Evolutionary conservation across 768 basidiomycete genomes (phyloP).

Genomic region (Boletus speciosus): DNA sequence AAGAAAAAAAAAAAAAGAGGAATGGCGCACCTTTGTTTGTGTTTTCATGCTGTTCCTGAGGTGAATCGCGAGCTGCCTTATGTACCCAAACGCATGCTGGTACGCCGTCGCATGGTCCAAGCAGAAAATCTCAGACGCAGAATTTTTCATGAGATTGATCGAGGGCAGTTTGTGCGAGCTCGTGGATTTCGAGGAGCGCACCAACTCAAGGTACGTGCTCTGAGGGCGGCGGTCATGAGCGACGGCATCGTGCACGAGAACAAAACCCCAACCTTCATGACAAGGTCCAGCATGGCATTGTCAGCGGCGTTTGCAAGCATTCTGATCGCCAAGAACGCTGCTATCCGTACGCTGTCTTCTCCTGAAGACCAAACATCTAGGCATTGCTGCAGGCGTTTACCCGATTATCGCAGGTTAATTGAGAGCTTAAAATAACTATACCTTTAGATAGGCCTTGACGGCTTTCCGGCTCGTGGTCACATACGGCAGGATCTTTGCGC

Average conservation of each 20-base stretch:
- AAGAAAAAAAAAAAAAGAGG: background rate
- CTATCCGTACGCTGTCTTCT: conserved; percentile 77
- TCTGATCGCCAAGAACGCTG: conserved; percentile 81
- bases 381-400: conserved; percentile 53
- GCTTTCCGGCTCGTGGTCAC: conserved; percentile 79
- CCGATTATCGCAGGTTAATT: background rate
- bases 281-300: conserved; percentile 75
- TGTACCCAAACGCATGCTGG: conserved; percentile 94
- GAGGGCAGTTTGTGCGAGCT: conserved; percentile 82
- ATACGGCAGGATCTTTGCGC: conserved; percentile 87
- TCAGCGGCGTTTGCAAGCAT: conserved; percentile 76
- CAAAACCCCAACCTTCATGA: conserved; percentile 64
- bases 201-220: conserved; percentile 86
- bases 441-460: conserved; percentile 86
- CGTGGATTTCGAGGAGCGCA: conserved; percentile 84
- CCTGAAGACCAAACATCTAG: conserved; percentile 81
- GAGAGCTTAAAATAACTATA: conserved; percentile 25
- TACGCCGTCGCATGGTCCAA: conserved; percentile 72
- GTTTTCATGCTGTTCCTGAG: conserved; percentile 89
- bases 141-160: conserved; percentile 97
- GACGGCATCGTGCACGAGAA: background rate
- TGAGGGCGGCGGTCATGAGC: conserved; percentile 27
- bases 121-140: conserved; percentile 88
- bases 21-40: conserved; percentile 63
- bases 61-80: conserved; percentile 91